A percentile compares a stretch with the other conserved stretches of the same genome.
These are phyloP conservation scores for Xylaria sp. DNA, from an alignment of 2,329 filamentous ascomycete genomes.

Conservation along the genomic window DNA sequence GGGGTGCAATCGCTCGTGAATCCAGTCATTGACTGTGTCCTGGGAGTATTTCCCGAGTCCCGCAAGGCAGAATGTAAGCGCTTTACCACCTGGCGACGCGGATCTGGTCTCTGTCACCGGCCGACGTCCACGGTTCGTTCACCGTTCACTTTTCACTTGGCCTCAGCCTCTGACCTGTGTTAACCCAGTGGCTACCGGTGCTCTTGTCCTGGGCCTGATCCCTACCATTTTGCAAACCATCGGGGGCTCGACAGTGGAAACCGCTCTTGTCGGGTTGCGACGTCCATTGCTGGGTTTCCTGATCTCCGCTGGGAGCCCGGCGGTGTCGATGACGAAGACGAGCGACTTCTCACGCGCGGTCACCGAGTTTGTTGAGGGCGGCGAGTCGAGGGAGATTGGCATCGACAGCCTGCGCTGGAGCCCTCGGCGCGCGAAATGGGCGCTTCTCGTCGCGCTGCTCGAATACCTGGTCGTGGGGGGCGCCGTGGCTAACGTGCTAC, in stretches of 20 bases:
- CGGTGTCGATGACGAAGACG: slow-evolving; percentile 35
- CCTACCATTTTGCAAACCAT: slow-evolving; percentile 39
- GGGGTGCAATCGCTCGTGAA: slow-evolving; percentile 32
- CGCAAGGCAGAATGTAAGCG: slow-evolving; percentile 40
- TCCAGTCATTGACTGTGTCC: slow-evolving; percentile 39
- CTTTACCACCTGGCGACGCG: background rate
- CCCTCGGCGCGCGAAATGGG: slow-evolving; percentile 12
- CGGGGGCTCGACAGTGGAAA: slow-evolving; percentile 39
- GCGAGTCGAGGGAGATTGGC: slow-evolving; percentile 18
- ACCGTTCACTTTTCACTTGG: background rate
- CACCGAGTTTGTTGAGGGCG: slow-evolving; percentile 22
- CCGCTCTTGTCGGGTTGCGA: slow-evolving; percentile 33
- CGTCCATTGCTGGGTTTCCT: slow-evolving; percentile 37
- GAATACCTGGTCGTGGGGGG: slow-evolving; percentile 41
- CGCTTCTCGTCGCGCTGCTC: slow-evolving; percentile 18
- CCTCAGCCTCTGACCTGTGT: background rate
- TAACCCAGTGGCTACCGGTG: slow-evolving; percentile 36
- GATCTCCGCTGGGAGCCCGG: slow-evolving; percentile 37
- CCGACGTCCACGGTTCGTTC: background rate
- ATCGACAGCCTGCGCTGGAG: slow-evolving; percentile 26
- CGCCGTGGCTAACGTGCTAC: slow-evolving; percentile 43
- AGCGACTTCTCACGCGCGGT: slow-evolving; percentile 29
- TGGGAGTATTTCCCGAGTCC: slow-evolving; percentile 36
- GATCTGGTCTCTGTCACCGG: background rate
- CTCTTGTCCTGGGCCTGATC: slow-evolving; percentile 40